phyloP scores from a whole-genome alignment of 129 eudicot species.

The Pseudognaphalium luteoalbum region DNA sequence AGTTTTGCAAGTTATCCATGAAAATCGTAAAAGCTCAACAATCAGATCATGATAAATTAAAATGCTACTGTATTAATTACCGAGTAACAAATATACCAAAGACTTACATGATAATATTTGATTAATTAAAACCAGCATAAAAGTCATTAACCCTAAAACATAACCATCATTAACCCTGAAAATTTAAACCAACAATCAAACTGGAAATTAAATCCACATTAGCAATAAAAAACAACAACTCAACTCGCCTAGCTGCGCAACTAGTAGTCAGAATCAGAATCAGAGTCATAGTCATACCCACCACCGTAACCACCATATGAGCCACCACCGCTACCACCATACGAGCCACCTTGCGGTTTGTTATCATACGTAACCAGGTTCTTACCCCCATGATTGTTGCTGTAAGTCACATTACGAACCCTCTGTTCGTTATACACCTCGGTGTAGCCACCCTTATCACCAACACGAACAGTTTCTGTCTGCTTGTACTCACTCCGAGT shows the following conservation, averaged over 20 bases:
- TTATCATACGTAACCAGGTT: not conserved
- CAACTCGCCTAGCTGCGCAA: not conserved
- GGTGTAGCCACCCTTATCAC: constrained; percentile 40
- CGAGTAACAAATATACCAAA: not conserved
- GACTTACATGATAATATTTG: too few species aligned
- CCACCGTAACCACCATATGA: not conserved
- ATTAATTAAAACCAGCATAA: not conserved
- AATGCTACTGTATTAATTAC: not conserved
- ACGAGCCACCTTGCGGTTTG: not conserved
- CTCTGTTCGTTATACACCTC: constrained; percentile 35
- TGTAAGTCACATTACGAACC: constrained; percentile 26
- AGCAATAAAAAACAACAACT: not conserved
- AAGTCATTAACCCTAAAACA: not conserved
- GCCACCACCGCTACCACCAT: not conserved
- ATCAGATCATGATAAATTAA: not conserved
- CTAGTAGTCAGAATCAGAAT: constrained; percentile 26
- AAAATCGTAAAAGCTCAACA: not conserved
- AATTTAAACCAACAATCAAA: not conserved
- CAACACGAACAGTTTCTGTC: constrained; percentile 30
- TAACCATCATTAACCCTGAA: not conserved
- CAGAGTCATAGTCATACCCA: not conserved
- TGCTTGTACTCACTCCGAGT: constrained; percentile 23
- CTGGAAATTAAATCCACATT: too few species aligned
- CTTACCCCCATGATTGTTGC: constrained; percentile 1
- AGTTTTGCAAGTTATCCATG: too few species aligned